Evolutionary conservation across 371 early-diverging fungal genomes (phyloP).

Genomic region (Rhizopus arrhizus): DNA sequence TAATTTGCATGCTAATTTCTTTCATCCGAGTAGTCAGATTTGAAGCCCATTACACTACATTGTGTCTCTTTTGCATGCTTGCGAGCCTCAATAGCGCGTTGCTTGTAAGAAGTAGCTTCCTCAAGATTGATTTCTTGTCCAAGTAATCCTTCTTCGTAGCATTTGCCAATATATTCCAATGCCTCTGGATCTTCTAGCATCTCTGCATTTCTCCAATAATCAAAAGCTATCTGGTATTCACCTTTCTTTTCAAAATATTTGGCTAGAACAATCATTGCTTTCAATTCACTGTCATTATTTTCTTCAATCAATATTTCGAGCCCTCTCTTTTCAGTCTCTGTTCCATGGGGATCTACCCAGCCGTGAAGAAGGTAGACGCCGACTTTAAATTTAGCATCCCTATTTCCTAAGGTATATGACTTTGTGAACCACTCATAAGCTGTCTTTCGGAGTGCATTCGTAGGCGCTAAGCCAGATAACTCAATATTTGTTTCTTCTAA

Average conservation of each 20-base stretch:
- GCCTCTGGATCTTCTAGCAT: constrained; percentile 24
- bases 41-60: constrained; percentile 25
- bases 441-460: constrained; percentile 5
- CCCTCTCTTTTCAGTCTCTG: constrained; percentile 2
- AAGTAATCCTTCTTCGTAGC: constrained; percentile 19
- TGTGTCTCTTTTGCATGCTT: constrained; percentile 26
- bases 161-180: constrained; percentile 16
- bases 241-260: constrained; percentile 16
- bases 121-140: constrained; percentile 16
- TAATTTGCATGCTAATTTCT: neutral
- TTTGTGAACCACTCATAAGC: constrained; percentile 25
- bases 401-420: constrained; percentile 14
- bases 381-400: constrained; percentile 23
- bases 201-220: constrained; percentile 17
- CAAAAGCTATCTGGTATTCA: constrained; percentile 10
- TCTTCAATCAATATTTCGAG: constrained; percentile 16
- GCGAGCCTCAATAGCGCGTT: constrained; percentile 24
- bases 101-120: neutral
- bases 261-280: constrained; percentile 26
- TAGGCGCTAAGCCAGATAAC: neutral
- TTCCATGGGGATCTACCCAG: constrained; percentile 4
- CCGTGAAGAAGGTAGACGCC: constrained; percentile 18
- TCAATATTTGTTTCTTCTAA: constrained; percentile 16
- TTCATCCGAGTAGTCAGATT: constrained; percentile 28
- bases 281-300: constrained; percentile 14